phyloP scores from a whole-genome alignment of 2,329 filamentous ascomycete species.

The Sporothrix euskadiensis region DNA sequence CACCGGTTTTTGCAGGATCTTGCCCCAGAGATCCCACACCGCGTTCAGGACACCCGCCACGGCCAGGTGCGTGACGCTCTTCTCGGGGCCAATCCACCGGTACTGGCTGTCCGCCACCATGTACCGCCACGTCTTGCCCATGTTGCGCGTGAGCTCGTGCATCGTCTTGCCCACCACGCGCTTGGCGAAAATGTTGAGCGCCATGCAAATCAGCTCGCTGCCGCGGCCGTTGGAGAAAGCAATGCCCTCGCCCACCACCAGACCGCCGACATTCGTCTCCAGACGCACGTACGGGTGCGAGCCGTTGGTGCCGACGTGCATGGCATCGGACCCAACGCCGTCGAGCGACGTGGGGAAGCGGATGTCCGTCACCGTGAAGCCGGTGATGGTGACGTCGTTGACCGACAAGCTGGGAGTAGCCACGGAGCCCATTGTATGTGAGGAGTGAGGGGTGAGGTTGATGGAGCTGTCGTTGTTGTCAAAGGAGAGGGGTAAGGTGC shows the following conservation, averaged over 20 bases:
- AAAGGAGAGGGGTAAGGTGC: background rate
- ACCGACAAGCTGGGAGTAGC: background rate
- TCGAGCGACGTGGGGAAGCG: slow-evolving; percentile 86
- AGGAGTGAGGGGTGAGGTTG: background rate
- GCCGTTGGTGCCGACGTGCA: slow-evolving; percentile 93
- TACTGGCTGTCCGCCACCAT: slow-evolving; percentile 89
- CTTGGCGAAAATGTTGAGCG: slow-evolving; percentile 76
- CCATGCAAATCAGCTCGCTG: slow-evolving; percentile 87
- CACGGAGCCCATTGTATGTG: slow-evolving; percentile 12
- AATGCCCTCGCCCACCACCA: slow-evolving; percentile 81
- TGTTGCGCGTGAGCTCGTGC: slow-evolving; percentile 73
- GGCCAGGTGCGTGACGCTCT: slow-evolving; percentile 89
- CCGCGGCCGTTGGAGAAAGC: slow-evolving; percentile 85
- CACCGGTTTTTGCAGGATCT: slow-evolving; percentile 79
- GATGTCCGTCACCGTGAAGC: slow-evolving; percentile 70
- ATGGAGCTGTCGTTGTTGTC: background rate
- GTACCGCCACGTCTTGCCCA: slow-evolving; percentile 87
- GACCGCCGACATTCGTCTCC: slow-evolving; percentile 75
- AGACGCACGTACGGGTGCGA: slow-evolving; percentile 90
- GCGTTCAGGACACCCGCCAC: slow-evolving; percentile 88
- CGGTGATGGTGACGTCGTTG: slow-evolving; percentile 64
- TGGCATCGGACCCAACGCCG: slow-evolving; percentile 95
- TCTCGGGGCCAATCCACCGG: slow-evolving; percentile 92
- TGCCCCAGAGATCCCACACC: slow-evolving; percentile 92
- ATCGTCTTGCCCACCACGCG: slow-evolving; percentile 75